Evolutionary conservation across 129 eudicot genomes (phyloP), one percentile per base, ranked within the genome.

Genomic region (Heracleum sosnowskyi): DNA sequence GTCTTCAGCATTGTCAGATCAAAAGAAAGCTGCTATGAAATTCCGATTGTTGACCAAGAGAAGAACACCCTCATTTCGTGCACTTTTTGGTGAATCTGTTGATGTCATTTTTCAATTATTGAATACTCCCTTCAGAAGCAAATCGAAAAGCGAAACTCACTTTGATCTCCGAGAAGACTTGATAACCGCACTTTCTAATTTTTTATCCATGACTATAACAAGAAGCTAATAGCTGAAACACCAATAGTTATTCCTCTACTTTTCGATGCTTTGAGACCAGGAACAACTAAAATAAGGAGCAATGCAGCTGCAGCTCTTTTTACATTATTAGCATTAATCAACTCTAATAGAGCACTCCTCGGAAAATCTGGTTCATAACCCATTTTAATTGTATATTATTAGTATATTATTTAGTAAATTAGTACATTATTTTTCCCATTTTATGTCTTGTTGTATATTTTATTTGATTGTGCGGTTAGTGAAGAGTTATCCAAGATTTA

Each of bases 301-400:
- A 73, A 85, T 81, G 88, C 86, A 33, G 86, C 86, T 60, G 88
- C 88, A 24, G 81, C 86, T 18, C 75, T 85, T 31, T 82, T 80
- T 18, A 47, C 73, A 12, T 64, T 85, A 71, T 82, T 86, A 4
- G 77, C 86, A 9, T 70, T 85, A 36, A 36, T 36, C 24, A 86
- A 85, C 55, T 82, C 83, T n/a, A 82, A 85, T 41, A 85, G 82
- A 63, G n/a, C 37, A 16, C 42, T 85, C 8, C 70, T 79, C 0
- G 88, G 83, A 34, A 71, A 79, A 76, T 76, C 73, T 4, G 88
- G 81, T 39, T 29, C 66, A 82, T 7, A 70, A 66, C 69, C 86
- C 85, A 4, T 70, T 85, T 7, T n/a, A n/a, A n/a, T n/a, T n/a
- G n/a, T n/a, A n/a, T n/a, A n/a, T n/a, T n/a, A n/a, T n/a, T n/a